Evolutionary conservation across 176 grass and related monocot genomes (phyloP), one percentile per base, ranked within the genome.

Genomic region (Oryza glumipatula): DNA sequence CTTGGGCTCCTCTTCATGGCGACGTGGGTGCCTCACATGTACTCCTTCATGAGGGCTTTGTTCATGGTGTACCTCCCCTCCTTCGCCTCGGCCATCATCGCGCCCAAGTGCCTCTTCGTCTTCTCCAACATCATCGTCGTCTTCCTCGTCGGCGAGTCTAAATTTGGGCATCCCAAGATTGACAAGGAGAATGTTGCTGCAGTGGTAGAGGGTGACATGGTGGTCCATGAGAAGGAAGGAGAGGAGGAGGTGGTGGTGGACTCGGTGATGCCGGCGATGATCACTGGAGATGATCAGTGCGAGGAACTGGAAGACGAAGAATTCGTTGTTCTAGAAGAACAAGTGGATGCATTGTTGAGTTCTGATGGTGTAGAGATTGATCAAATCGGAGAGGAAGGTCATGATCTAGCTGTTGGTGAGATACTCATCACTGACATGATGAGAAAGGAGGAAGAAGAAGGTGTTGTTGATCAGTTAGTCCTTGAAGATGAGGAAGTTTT

Each of bases 101-200:
- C 56, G 1, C 92, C 89, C 2, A 94, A 88, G 56, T 92, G 77
- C 78, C 52, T 86, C 23, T 94, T 94, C 19, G 22, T 92, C 14
- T 79, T 94, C 66, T 90, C 82, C 51, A 92, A 94, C 74, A 67
- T 94, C 43, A 94, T 94, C 67, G 67, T 94, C 69, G 45, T 88
- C 19, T 86, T 88, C 63, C 92, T 92, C 28, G 64, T 88, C 6
- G 52, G 87, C 7, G 81, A 94, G 65, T 94, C 89, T 0, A 92
- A 85, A 78, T 48, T 86, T 51, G 23, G 68, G 21, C 58, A 63
- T 23, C 58, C 19, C 8, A 63, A 23, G 58, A 0, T 17, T 0
- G 28, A 30, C 3, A 8, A 11, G 11, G 58, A 63, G n/a, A 63
- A 11, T 63, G n/a, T 23, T 63, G 19, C 19, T 60, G 19, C 56